phyloP scores from a whole-genome alignment of 176 grass and related monocot species.

The Otatea glauca region DNA sequence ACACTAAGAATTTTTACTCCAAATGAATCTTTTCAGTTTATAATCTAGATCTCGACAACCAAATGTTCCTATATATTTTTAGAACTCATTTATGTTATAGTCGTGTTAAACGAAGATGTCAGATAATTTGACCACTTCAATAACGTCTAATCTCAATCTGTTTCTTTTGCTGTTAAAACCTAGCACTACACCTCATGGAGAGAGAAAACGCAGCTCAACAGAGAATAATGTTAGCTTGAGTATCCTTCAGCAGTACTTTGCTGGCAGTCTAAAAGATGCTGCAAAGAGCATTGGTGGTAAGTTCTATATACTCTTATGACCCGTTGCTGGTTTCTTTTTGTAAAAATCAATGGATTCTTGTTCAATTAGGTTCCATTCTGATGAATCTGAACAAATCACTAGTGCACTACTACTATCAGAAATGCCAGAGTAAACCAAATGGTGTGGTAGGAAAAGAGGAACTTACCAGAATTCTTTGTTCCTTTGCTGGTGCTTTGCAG shows the following conservation, averaged over 20 bases:
- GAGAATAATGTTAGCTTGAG: conserved; percentile 61
- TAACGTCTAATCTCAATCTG: conserved; percentile 11
- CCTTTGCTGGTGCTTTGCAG: conserved; percentile 41
- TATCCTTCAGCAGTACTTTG: conserved; percentile 62
- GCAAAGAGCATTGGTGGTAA: conserved; percentile 77
- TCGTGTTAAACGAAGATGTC: not conserved
- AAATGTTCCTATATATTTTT: not conserved
- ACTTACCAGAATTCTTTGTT: conserved; percentile 2
- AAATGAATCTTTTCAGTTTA: conserved; percentile 2
- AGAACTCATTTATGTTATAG: not conserved
- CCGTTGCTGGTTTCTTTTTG: conserved; percentile 16
- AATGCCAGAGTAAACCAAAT: not conserved
- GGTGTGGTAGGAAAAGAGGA: not conserved
- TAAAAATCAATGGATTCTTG: conserved; percentile 1
- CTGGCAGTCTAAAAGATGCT: conserved; percentile 79
- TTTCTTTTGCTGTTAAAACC: conserved; percentile 45
- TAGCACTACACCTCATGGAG: conserved; percentile 29
- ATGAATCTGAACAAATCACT: not conserved
- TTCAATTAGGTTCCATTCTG: not conserved
- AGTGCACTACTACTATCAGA: not conserved
- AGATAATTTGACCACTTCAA: not conserved
- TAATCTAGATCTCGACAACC: not conserved
- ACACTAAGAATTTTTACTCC: not conserved
- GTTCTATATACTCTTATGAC: conserved; percentile 11
- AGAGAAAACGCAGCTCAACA: conserved; percentile 42